Conservation (phyloP, 345 rosid species). For the Hibiscus trionum region DNA sequence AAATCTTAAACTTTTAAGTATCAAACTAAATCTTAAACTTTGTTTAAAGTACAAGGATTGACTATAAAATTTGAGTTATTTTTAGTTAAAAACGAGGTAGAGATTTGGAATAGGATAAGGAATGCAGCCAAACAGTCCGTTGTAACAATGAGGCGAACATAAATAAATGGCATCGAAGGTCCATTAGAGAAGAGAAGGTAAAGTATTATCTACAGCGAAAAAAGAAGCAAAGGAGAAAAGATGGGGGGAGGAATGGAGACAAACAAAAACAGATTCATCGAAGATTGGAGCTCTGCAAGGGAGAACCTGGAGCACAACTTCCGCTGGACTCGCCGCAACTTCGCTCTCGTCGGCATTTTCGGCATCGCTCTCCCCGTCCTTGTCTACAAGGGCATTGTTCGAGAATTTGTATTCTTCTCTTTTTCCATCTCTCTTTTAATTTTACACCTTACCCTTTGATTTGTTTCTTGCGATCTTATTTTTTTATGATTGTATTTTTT, state of each 20-base stretch:
- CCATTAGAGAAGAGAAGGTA: background rate
- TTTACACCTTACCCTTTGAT: background rate
- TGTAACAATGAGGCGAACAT: background rate
- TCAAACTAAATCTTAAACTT: background rate
- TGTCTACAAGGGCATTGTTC: conserved; percentile 86
- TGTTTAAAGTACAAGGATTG: background rate
- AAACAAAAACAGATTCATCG: conserved; percentile 85
- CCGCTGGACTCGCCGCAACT: conserved; percentile 92
- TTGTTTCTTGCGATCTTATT: background rate
- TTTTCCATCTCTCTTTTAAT: background rate
- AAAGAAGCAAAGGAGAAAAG: conserved; percentile 3
- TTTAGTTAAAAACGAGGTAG: background rate
- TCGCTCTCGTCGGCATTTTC: conserved; percentile 76
- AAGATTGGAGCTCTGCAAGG: conserved; percentile 76
- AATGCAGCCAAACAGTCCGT: background rate
- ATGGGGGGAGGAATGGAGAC: conserved; percentile 98
- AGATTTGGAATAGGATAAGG: background rate
- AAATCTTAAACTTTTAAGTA: background rate
- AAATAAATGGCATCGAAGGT: background rate
- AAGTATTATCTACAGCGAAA: background rate
- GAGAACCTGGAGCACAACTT: conserved; percentile 93
- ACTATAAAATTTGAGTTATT: background rate
- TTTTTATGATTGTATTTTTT: background rate
- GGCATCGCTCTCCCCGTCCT: conserved; percentile 81
- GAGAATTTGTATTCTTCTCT: conserved; percentile 45